Evolutionary conservation across 2,329 filamentous ascomycete genomes (phyloP).

Genomic region (Periconia digitata): DNA sequence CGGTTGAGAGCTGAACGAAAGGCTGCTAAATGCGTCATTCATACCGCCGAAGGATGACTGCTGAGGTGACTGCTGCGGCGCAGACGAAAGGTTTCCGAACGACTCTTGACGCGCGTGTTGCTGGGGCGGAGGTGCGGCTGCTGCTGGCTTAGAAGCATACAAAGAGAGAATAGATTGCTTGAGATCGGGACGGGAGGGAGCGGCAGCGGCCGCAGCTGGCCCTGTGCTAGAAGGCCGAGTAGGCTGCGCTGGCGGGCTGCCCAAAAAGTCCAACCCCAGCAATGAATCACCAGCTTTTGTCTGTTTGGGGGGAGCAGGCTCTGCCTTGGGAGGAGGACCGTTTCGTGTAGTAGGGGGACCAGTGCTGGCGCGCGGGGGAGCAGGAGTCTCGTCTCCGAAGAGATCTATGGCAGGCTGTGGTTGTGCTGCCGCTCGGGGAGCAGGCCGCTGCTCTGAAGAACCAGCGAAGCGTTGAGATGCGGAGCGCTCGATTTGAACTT

Average conservation of each 20-base stretch:
- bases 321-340: conserved; percentile 65
- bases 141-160: conserved; percentile 82
- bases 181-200: conserved; percentile 82
- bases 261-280: conserved; percentile 90
- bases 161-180: conserved; percentile 97
- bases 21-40: conserved; percentile 76
- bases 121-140: conserved; percentile 53
- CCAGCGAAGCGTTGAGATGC: conserved; percentile 54
- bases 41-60: conserved; percentile 63
- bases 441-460: conserved; percentile 27
- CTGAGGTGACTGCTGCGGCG: conserved; percentile 37
- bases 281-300: conserved; percentile 82
- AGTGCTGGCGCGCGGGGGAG: conserved; percentile 69
- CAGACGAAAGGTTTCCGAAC: conserved; percentile 52
- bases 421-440: conserved; percentile 49
- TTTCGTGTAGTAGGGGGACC: conserved; percentile 63
- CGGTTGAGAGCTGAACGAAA: conserved; percentile 61
- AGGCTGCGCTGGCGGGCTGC: conserved; percentile 68
- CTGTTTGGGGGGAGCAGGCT: conserved; percentile 59
- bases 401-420: conserved; percentile 64
- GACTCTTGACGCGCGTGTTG: conserved; percentile 57
- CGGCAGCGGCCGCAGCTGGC: conserved; percentile 56
- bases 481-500: conserved; percentile 67
- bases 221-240: conserved; percentile 78
- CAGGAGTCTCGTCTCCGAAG: conserved; percentile 75